Evolutionary conservation across 2,329 filamentous ascomycete species (phyloP).

Genomic region (Clonostachys chloroleuca): DNA sequence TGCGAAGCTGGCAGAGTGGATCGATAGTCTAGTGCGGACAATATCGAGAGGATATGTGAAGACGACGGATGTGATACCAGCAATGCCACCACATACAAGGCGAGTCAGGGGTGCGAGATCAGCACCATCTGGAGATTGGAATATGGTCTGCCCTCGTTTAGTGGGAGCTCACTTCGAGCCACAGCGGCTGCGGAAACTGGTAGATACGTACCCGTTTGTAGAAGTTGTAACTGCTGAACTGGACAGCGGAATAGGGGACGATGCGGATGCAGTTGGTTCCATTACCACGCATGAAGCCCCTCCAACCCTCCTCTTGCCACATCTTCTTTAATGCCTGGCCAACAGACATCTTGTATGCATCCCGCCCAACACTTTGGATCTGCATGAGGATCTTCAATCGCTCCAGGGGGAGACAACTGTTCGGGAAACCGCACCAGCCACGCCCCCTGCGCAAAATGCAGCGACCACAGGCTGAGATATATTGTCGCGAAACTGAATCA

Average conservation of each 20-base stretch:
- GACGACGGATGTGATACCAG: slow-evolving; percentile 92
- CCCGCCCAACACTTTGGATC: slow-evolving; percentile 83
- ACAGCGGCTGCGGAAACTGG: not conserved
- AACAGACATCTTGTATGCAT: slow-evolving; percentile 91
- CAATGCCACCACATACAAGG: slow-evolving; percentile 83
- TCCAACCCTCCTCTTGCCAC: slow-evolving; percentile 96
- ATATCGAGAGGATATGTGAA: slow-evolving; percentile 97
- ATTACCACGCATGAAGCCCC: slow-evolving; percentile 95
- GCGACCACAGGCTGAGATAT: slow-evolving; percentile 82
- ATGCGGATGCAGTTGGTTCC: slow-evolving; percentile 98
- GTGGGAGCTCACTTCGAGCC: not conserved
- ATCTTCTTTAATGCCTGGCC: slow-evolving; percentile 88
- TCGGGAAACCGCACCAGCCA: slow-evolving; percentile 93
- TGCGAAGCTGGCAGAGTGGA: slow-evolving; percentile 95
- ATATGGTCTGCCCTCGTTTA: slow-evolving; percentile 51
- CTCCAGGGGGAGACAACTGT: slow-evolving; percentile 94
- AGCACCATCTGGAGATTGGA: slow-evolving; percentile 70
- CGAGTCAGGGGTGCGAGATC: slow-evolving; percentile 71
- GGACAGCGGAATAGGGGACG: slow-evolving; percentile 94
- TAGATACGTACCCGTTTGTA: slow-evolving; percentile 77
- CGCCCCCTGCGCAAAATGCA: slow-evolving; percentile 89
- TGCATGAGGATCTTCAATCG: slow-evolving; percentile 97
- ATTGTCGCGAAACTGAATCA: slow-evolving; percentile 35
- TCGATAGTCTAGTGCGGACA: slow-evolving; percentile 89
- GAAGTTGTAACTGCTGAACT: slow-evolving; percentile 97